Conservation (phyloP, 805 yeast genomes). For the Ogataea nonfermentans region DNA sequence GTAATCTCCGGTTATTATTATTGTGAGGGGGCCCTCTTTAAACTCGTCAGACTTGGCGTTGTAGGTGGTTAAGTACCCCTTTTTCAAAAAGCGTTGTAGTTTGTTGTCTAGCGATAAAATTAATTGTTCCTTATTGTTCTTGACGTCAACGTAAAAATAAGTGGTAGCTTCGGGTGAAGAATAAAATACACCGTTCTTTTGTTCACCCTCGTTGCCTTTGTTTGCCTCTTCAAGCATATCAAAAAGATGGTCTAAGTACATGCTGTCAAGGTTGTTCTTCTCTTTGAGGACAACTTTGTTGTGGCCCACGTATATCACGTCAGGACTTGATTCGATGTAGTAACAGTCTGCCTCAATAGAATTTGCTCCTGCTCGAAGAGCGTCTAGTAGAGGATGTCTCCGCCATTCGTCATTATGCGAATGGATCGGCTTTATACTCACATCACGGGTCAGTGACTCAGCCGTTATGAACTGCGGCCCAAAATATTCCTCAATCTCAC, state of each 20-base stretch:
- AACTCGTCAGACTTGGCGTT: slow-evolving; percentile 36
- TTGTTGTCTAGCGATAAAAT: slow-evolving; percentile 44
- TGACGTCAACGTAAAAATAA: slow-evolving; percentile 62
- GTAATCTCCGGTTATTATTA: slow-evolving; percentile 63
- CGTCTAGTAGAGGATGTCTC: slow-evolving; percentile 54
- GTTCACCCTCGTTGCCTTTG: neutral
- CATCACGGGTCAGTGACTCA: slow-evolving; percentile 28
- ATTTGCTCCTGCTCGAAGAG: slow-evolving; percentile 47
- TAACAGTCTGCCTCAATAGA: slow-evolving; percentile 71
- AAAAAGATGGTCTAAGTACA: slow-evolving; percentile 55
- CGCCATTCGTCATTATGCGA: slow-evolving; percentile 76
- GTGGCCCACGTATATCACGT: slow-evolving; percentile 61
- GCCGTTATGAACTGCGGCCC: slow-evolving; percentile 6
- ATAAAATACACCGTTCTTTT: slow-evolving; percentile 40
- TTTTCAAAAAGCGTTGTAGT: slow-evolving; percentile 45
- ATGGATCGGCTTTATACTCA: slow-evolving; percentile 42
- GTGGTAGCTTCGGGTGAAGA: slow-evolving; percentile 46
- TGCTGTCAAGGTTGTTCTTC: slow-evolving; percentile 43
- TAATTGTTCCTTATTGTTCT: slow-evolving; percentile 42
- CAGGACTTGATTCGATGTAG: slow-evolving; percentile 36
- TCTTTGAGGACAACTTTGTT: slow-evolving; percentile 42
- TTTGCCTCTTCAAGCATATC: slow-evolving; percentile 50
- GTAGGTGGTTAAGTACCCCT: slow-evolving; percentile 49
- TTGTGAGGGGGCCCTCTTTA: slow-evolving; percentile 53
- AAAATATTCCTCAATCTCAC: slow-evolving; percentile 8